phyloP scores from a whole-genome alignment of 768 basidiomycete species.

The Suillus bovinus region DNA sequence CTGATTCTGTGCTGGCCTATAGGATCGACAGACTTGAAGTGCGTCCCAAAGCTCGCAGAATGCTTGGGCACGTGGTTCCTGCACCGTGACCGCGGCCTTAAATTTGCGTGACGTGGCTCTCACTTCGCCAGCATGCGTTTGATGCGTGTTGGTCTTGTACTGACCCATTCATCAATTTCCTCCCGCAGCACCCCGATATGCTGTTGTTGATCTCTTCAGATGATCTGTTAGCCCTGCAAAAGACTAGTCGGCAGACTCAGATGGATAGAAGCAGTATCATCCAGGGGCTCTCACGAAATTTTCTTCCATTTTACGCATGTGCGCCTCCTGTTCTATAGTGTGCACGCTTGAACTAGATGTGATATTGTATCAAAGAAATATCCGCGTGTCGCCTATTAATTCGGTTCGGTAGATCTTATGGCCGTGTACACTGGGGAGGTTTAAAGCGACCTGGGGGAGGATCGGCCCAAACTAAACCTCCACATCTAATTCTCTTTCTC shows the following conservation, averaged over 20 bases:
- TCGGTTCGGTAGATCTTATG: conserved; percentile 6
- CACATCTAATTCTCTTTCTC: background rate
- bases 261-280: background rate
- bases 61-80: background rate
- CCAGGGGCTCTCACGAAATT: background rate
- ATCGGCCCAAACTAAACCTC: background rate
- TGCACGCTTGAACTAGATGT: background rate
- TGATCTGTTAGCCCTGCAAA: background rate
- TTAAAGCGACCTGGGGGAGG: conserved; percentile 2
- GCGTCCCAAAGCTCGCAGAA: background rate
- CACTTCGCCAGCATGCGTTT: background rate
- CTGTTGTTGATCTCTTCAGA: conserved; percentile 6
- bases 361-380: background rate
- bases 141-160: conserved; percentile 1
- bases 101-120: background rate
- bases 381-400: background rate
- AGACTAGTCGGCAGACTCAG: background rate
- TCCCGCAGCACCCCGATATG: conserved; percentile 6
- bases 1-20: background rate
- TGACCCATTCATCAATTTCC: conserved; percentile 1
- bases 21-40: background rate
- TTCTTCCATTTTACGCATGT: conserved; percentile 1
- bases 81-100: background rate
- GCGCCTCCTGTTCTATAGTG: background rate
- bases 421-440: background rate